Conservation (phyloP, 768 basidiomycete species). For the Psilocybe cubensis region DNA sequence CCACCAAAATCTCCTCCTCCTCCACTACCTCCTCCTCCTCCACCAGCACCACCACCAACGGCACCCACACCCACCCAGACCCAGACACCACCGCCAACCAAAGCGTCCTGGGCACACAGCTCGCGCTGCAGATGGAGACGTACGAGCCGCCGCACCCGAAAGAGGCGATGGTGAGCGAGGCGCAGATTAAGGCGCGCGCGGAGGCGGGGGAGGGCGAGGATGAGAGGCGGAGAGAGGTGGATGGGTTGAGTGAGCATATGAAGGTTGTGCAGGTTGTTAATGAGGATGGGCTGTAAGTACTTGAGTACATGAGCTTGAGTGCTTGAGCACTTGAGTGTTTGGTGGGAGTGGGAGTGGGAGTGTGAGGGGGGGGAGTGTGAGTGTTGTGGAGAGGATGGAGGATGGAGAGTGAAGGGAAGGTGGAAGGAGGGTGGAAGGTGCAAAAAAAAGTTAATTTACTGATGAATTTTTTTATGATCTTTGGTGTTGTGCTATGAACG, state of each 20-base stretch:
- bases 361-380: background rate
- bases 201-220: slow-evolving; percentile 7
- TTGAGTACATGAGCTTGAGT: too few species aligned
- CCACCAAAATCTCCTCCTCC: background rate
- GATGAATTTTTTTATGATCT: too few species aligned
- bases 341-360: background rate
- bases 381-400: too few species aligned
- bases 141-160: slow-evolving; percentile 81
- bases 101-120: slow-evolving; percentile 76
- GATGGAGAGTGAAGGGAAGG: too few species aligned
- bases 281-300: slow-evolving; percentile 10
- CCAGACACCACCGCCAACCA: slow-evolving; percentile 21
- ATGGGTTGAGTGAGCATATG: slow-evolving; percentile 12
- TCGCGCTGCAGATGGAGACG: slow-evolving; percentile 60
- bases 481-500: too few species aligned
- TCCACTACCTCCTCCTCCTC: background rate
- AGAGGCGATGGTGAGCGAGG: slow-evolving; percentile 74
- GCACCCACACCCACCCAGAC: background rate
- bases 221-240: background rate
- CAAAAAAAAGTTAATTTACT: too few species aligned
- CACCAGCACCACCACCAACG: background rate
- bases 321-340: background rate
- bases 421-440: too few species aligned
- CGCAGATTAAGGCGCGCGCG: slow-evolving; percentile 42
- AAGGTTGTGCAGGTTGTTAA: slow-evolving; percentile 15